phyloP scores from a whole-genome alignment of 495 filamentous ascomycete species.

The Tuber calosporum region DNA sequence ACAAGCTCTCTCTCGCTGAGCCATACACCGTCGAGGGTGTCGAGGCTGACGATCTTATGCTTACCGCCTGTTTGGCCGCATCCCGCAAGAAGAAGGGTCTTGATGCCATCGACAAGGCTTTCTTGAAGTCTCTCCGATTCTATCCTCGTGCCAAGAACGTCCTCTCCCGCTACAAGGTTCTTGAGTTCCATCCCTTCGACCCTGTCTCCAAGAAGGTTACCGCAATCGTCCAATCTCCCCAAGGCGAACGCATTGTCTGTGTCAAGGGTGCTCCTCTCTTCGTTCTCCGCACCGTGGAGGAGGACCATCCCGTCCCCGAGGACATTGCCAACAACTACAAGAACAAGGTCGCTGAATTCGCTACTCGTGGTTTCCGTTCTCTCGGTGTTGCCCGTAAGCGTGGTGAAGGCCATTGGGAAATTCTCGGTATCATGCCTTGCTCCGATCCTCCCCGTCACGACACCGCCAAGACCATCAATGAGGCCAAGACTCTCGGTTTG shows the following conservation, averaged over 20 bases:
- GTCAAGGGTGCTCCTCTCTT: slow-evolving; percentile 86
- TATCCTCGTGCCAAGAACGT: slow-evolving; percentile 72
- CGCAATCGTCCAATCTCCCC: slow-evolving; percentile 70
- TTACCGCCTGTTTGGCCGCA: slow-evolving; percentile 83
- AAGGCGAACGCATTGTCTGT: slow-evolving; percentile 74
- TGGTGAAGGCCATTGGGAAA: slow-evolving; percentile 69
- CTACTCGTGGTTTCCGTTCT: slow-evolving; percentile 82
- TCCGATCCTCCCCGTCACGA: slow-evolving; percentile 86
- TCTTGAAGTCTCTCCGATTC: slow-evolving; percentile 70
- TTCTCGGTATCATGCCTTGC: slow-evolving; percentile 91
- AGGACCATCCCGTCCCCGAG: slow-evolving; percentile 67
- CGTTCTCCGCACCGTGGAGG: slow-evolving; percentile 73
- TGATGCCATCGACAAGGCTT: slow-evolving; percentile 91
- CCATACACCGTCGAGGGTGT: slow-evolving; percentile 75
- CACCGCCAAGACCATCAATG: slow-evolving; percentile 79
- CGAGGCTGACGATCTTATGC: slow-evolving; percentile 75
- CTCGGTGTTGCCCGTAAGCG: slow-evolving; percentile 85
- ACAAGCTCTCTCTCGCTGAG: slow-evolving; percentile 78
- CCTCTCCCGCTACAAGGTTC: slow-evolving; percentile 66
- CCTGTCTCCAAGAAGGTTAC: slow-evolving; percentile 90
- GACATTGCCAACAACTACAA: slow-evolving; percentile 72
- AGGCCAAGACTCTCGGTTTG: slow-evolving; percentile 79
- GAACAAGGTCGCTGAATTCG: slow-evolving; percentile 84
- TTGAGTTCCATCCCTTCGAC: slow-evolving; percentile 83
- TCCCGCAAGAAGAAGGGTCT: slow-evolving; percentile 92